These are phyloP conservation scores for Talaromyces sp. DNA, from an alignment of 2,329 filamentous ascomycete genomes.

Conservation along the genomic window DNA sequence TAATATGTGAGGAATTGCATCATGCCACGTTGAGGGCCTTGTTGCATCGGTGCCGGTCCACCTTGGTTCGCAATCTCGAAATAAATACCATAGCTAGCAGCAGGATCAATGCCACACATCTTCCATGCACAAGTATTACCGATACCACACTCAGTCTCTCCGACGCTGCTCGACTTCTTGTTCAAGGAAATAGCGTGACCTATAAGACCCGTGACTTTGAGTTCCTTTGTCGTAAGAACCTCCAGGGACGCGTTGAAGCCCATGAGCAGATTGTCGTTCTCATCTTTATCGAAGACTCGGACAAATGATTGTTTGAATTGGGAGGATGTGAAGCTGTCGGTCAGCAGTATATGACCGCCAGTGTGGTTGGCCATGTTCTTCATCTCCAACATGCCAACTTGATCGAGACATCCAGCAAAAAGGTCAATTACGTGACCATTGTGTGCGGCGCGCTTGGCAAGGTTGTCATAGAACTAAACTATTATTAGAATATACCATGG, in stretches of 20 bases:
- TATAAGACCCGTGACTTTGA: constrained; percentile 96
- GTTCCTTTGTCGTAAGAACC: constrained; percentile 93
- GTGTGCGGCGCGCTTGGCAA: constrained; percentile 90
- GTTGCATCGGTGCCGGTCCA: constrained; percentile 77
- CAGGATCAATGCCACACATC: constrained; percentile 97
- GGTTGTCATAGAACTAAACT: constrained; percentile 82
- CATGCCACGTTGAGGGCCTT: constrained; percentile 85
- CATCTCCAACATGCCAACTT: constrained; percentile 97
- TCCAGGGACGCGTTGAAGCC: constrained; percentile 96
- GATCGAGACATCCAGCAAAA: constrained; percentile 94
- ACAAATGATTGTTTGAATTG: constrained; percentile 99
- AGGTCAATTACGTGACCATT: constrained; percentile 98
- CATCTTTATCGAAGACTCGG: constrained; percentile 95
- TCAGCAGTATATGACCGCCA: constrained; percentile 96
- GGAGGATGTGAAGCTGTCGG: constrained; percentile 96
- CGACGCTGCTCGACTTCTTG: constrained; percentile 95
- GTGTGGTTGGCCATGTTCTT: constrained; percentile 95
- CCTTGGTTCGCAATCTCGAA: constrained; percentile 97
- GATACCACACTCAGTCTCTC: constrained; percentile 96
- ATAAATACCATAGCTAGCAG: constrained; percentile 90
- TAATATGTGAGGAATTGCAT: constrained; percentile 99
- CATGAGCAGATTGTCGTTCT: constrained; percentile 91
- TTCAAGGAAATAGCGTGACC: constrained; percentile 95
- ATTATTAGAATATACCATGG: constrained; percentile 22
- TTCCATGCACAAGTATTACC: constrained; percentile 99